A percentile compares a stretch with the other conserved stretches of the same genome.
Conservation (phyloP, 305 asterid genomes). For the Fraxinus dipetala region DNA sequence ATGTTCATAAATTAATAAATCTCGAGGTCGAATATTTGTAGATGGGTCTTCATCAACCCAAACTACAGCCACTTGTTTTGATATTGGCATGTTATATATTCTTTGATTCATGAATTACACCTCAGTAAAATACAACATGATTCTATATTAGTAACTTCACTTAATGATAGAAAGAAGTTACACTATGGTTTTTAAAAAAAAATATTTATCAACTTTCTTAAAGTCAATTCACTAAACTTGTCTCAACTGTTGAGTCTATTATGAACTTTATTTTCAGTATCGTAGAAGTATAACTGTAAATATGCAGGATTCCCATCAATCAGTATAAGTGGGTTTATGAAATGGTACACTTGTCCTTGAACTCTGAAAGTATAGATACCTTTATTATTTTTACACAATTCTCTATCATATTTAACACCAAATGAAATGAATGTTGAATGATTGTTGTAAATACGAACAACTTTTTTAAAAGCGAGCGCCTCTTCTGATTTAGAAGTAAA, state of each 20-base stretch:
- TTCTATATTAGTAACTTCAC: background rate
- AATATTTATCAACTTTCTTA: background rate
- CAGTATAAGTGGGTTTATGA: background rate
- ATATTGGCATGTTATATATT: background rate
- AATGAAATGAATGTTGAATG: background rate
- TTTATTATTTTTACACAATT: background rate
- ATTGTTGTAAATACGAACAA: background rate
- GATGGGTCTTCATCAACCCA: background rate
- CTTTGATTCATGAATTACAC: background rate
- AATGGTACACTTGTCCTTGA: background rate
- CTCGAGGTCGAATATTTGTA: background rate
- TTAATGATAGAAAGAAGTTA: background rate
- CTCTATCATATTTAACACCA: background rate
- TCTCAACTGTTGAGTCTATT: background rate
- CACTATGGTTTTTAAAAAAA: background rate
- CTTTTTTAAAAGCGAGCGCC: background rate
- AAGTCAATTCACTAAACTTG: background rate
- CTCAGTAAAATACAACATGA: background rate
- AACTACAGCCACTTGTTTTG: background rate
- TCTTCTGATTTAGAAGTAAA: background rate
- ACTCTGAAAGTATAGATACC: background rate
- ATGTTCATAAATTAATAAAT: background rate
- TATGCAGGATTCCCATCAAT: background rate
- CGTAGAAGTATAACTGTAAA: background rate
- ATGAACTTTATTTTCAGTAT: background rate